Base-by-base conservation (phyloP, 164 flowering plant genomes). In the Sextonia rubra region DNA sequence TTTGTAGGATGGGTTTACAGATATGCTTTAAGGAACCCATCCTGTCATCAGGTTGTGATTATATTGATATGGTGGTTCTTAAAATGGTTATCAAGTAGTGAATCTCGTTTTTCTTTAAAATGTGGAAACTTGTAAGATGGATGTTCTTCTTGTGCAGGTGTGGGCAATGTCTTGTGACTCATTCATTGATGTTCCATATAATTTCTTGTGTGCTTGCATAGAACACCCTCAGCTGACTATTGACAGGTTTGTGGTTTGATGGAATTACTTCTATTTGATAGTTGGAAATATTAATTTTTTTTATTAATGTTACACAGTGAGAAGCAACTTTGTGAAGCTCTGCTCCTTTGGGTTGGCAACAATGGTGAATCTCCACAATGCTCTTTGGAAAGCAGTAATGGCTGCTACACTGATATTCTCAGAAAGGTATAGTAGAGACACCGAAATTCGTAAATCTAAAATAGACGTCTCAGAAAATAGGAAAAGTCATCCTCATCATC, bases 311-410 rank as follows among this genome's bases (percentile, higher is more conserved):
- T 81, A 70, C 20, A 66, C 81, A 92, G 97, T 79, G 97, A 92
- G 81, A 90, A 78, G 85, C 81, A 89, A 82, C 90, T 92, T 63
- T 83, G 82, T 69, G 86, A 87, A 66, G 88, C 86, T 71, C 82
- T 92, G 77, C 68, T 87, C 56, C 73, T 72, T 66, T 92, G 97
- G 97, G 64, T 88, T 14, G 74, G 73, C 66, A 74, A 76, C 66
- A 80, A 84, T 44, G 20, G 26, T 23, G 71, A 70, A 65, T 64
- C 49, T 24, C 44, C 58, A 58, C 78, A 80, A 49, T 67, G 62
- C 64, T 75, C 75, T 74, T 66, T 61, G 24, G 76, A 61, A 70
- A 67, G 37, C 44, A 20, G 7, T 71, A 71, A 61, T 44, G 72
- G 67, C 69, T 74, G 77, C 52, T 67, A 47, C 60, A 18, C 7